A percentile compares a stretch with the other conserved stretches of the same genome.
Conservation (phyloP, 257 asterid genomes). For the Solanum tarapatanum region DNA sequence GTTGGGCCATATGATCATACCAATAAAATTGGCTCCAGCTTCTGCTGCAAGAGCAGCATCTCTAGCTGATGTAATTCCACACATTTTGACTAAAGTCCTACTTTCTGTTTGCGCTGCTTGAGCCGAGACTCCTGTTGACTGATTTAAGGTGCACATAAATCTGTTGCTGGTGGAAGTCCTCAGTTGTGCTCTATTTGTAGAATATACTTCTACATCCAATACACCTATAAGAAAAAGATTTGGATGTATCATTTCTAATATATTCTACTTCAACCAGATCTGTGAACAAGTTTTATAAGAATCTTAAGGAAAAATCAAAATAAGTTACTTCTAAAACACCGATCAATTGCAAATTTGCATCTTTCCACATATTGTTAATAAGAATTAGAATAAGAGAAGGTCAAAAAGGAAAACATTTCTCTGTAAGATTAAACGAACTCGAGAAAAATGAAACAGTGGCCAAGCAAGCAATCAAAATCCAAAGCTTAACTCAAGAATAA, state of each 20-base stretch:
- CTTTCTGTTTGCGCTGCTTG: constrained; percentile 14
- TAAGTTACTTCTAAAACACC: neutral
- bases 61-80: constrained; percentile 76
- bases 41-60: constrained; percentile 91
- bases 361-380: neutral
- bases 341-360: neutral
- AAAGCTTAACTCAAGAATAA: neutral
- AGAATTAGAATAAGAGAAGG: neutral
- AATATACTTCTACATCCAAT: constrained; percentile 11
- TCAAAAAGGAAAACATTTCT: neutral
- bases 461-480: neutral
- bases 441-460: neutral
- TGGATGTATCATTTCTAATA: neutral
- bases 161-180: constrained; percentile 11
- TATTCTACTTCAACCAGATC: neutral
- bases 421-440: neutral
- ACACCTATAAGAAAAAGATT: constrained; percentile 20
- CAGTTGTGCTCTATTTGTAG: neutral
- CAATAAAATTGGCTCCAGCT: constrained; percentile 86
- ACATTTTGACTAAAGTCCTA: constrained; percentile 76
- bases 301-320: neutral
- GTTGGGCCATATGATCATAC: constrained; percentile 94
- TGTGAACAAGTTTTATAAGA: neutral
- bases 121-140: constrained; percentile 17
- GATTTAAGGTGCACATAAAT: constrained; percentile 19